Base-by-base conservation (phyloP, 2,329 filamentous ascomycete genomes). In the Fusarium sp. region DNA sequence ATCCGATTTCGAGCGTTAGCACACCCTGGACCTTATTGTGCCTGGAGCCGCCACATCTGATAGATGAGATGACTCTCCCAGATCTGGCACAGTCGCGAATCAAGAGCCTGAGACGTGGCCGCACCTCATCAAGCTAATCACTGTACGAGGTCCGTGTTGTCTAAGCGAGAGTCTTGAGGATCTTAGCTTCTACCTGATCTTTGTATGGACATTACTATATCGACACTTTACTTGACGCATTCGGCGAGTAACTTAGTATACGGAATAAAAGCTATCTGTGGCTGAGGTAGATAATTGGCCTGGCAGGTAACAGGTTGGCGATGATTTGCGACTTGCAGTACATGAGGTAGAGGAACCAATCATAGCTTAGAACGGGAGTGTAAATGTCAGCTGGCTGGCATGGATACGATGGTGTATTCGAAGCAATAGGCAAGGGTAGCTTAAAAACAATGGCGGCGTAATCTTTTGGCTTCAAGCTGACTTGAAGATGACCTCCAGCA, bases 311-410 rank as follows among this genome's bases (percentile, higher is more conserved):
- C 25, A n/a, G 5, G 22, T 36, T n/a, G 47, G 36, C 29, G 28
- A 70, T 68, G 65, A 64, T 59, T 71, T 72, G 70, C 70, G 70
- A 64, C 69, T 50, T 49, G 44, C 39, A 43, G 31, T 40, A 43
- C 31, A 57, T 31, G 43, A 42, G n/a, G 43, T 11, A 7, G 12
- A 31, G 4, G 9, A 31, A 6, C 42, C 55, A 60, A 60, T 60
- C 28, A 26, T 34, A 43, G n/a, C 36, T 40, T 24, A 34, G 29
- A 11, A 43, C 19, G 22, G 4, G 11, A 39, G 19, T 19, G 19
- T 3, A 19, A 19, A 19, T 19, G 19, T 22, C 26, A 35, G 24
- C 48, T 32, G 28, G 49, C 25, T 44, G 26, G 29, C 38, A 31
- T 31, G 10, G 29, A 31, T 10, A 5, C 29, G 9, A 10, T 11